phyloP scores from a whole-genome alignment of 768 basidiomycete species.

The Leccinellum albellum region DNA sequence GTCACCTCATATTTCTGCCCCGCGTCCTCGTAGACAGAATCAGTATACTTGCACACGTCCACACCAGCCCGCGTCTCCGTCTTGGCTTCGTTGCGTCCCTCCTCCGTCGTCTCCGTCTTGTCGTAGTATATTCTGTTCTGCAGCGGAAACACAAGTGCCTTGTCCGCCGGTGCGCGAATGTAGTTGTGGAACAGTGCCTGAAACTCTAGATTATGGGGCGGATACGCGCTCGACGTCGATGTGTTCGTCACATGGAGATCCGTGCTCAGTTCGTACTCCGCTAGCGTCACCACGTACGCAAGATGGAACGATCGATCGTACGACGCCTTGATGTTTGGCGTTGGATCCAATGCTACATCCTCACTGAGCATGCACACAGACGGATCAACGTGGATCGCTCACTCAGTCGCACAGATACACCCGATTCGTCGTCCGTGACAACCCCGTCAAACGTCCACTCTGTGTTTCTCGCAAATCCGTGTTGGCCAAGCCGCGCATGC shows the following conservation, averaged over 20 bases:
- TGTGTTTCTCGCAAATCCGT: constrained; percentile 86
- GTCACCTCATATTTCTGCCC: constrained; percentile 50
- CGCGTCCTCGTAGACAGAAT: constrained; percentile 73
- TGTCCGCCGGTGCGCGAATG: constrained; percentile 58
- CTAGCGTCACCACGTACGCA: constrained; percentile 76
- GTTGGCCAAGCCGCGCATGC: constrained; percentile 70
- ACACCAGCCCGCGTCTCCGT: constrained; percentile 60
- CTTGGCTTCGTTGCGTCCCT: constrained; percentile 47
- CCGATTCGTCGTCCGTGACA: constrained; percentile 63
- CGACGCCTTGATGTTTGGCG: constrained; percentile 47
- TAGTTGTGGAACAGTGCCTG: constrained; percentile 95
- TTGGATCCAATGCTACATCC: constrained; percentile 60
- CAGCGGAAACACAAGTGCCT: constrained; percentile 62
- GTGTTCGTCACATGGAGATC: constrained; percentile 79
- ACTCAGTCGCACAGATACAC: constrained; percentile 80
- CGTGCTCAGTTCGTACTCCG: constrained; percentile 68
- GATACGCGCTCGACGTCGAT: constrained; percentile 37
- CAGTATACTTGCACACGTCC: constrained; percentile 63
- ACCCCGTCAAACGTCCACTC: constrained; percentile 66
- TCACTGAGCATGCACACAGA: not conserved
- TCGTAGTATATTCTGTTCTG: constrained; percentile 68
- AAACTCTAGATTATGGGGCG: constrained; percentile 62
- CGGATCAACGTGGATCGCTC: constrained; percentile 24
- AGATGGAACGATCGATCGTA: constrained; percentile 72
- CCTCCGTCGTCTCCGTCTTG: constrained; percentile 65